phyloP scores from a whole-genome alignment of 2,329 filamentous ascomycete species.

The Aspergillus hiratsukae region DNA sequence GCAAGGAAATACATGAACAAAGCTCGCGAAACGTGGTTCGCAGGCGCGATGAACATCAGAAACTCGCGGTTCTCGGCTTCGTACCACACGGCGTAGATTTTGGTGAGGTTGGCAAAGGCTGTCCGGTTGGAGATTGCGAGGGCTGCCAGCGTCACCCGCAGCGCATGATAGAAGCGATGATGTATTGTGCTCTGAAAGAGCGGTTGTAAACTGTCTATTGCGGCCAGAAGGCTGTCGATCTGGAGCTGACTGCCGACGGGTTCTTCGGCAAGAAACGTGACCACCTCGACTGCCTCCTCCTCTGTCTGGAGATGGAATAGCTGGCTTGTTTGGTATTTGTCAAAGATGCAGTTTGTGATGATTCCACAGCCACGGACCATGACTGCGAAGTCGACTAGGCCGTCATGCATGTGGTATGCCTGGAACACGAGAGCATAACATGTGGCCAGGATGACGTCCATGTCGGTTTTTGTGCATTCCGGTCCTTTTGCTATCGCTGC shows the following conservation, averaged over 20 bases:
- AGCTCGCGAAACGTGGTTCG: slow-evolving; percentile 41
- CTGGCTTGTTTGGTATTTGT: slow-evolving; percentile 8
- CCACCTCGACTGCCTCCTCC: slow-evolving; percentile 1
- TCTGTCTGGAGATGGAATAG: slow-evolving; percentile 11
- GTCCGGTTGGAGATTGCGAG: slow-evolving; percentile 11
- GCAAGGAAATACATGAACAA: slow-evolving; percentile 47
- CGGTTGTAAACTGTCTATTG: slow-evolving; percentile 18
- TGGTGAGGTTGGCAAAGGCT: slow-evolving; percentile 41
- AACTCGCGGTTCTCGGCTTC: slow-evolving; percentile 40
- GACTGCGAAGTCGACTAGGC: slow-evolving; percentile 29
- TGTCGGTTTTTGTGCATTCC: slow-evolving; percentile 14
- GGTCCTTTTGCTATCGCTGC: slow-evolving; percentile 40
- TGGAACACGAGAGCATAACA: slow-evolving; percentile 33
- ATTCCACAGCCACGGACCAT: slow-evolving; percentile 32
- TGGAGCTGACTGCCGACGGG: slow-evolving; percentile 1
- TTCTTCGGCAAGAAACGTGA: slow-evolving; percentile 3
- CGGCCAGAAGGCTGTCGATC: slow-evolving; percentile 13
- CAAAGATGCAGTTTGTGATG: slow-evolving; percentile 33
- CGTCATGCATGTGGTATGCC: slow-evolving; percentile 30
- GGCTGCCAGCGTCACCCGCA: slow-evolving; percentile 18
- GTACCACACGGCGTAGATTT: slow-evolving; percentile 40
- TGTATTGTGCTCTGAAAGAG: slow-evolving; percentile 31
- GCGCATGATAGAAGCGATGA: slow-evolving; percentile 14
- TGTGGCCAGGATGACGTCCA: slow-evolving; percentile 29
- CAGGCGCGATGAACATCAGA: slow-evolving; percentile 39